Conservation (phyloP, 2,329 filamentous ascomycete species). For the Aureobasidium vineae region DNA sequence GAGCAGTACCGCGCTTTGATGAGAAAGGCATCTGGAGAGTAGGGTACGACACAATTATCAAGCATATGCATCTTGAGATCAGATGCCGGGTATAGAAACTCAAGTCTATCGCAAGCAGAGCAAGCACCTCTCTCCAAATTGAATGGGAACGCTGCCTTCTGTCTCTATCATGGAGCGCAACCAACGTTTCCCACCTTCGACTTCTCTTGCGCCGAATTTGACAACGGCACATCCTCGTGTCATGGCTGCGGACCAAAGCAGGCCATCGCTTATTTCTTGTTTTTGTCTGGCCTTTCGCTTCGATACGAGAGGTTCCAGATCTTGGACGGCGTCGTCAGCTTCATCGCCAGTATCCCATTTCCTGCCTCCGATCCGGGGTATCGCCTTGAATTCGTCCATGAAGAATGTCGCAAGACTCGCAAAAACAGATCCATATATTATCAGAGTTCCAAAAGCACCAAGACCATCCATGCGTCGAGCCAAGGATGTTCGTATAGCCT, state of each 20-base stretch:
- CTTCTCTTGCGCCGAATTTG: constrained; percentile 80
- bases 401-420: constrained; percentile 69
- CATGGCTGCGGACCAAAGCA: constrained; percentile 79
- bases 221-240: constrained; percentile 83
- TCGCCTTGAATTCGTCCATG: constrained; percentile 69
- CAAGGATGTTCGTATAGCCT: constrained; percentile 34
- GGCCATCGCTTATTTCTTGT: constrained; percentile 58
- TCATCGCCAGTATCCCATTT: constrained; percentile 60
- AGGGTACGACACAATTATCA: background rate
- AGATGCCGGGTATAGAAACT: background rate
- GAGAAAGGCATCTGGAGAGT: constrained; percentile 33
- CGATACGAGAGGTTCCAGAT: constrained; percentile 39
- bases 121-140: constrained; percentile 78
- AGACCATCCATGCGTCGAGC: constrained; percentile 67
- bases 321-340: constrained; percentile 41
- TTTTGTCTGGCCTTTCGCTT: constrained; percentile 54
- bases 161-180: constrained; percentile 69
- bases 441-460: constrained; percentile 78
- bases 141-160: constrained; percentile 67
- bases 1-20: constrained; percentile 71
- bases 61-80: background rate
- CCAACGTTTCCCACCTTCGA: constrained; percentile 81
- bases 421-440: constrained; percentile 73
- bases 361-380: constrained; percentile 78
- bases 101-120: constrained; percentile 61